These are phyloP conservation scores for Trichoderma aggressivum DNA, from an alignment of 2,329 filamentous ascomycete species.

Conservation along the genomic window DNA sequence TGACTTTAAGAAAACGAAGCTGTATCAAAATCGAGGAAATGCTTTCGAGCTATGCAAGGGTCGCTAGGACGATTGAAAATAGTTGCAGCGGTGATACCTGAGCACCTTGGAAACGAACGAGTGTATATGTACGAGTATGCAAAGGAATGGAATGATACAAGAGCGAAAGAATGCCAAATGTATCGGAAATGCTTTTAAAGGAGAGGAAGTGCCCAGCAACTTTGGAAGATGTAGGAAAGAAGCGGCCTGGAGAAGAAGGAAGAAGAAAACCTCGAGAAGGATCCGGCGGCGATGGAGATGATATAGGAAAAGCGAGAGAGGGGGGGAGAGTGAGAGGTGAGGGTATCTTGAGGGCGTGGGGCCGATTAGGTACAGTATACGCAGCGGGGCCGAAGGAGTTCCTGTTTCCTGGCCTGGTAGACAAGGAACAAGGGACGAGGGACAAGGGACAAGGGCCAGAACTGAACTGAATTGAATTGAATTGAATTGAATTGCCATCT, in stretches of 20 bases:
- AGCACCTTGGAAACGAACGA: slow-evolving; percentile 33
- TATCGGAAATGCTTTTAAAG: slow-evolving; percentile 24
- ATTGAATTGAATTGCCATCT: not conserved
- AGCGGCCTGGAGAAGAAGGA: slow-evolving; percentile 20
- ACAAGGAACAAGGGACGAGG: too few relatives aligned
- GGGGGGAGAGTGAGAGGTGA: not conserved
- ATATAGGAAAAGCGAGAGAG: not conserved
- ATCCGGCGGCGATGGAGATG: slow-evolving; percentile 12
- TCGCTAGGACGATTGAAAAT: slow-evolving; percentile 8
- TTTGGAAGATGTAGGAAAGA: slow-evolving; percentile 20
- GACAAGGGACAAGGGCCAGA: not conserved
- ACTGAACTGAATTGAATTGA: too few relatives aligned
- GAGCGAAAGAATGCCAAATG: slow-evolving; percentile 27
- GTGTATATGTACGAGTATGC: slow-evolving; percentile 20
- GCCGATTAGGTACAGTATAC: not conserved
- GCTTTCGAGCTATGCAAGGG: slow-evolving; percentile 6
- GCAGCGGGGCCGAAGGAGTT: slow-evolving; percentile 10
- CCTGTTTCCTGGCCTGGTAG: not conserved
- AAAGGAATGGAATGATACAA: slow-evolving; percentile 32
- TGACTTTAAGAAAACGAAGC: not conserved
- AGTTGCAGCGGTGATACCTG: slow-evolving; percentile 31
- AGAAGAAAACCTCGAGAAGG: slow-evolving; percentile 21
- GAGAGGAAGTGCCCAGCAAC: slow-evolving; percentile 38
- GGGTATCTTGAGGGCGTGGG: slow-evolving; percentile 2
- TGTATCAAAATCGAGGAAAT: not conserved